Evolutionary conservation across 768 basidiomycete genomes (phyloP), one percentile per base, ranked within the genome.

Genomic region (Naganishia antarctica): DNA sequence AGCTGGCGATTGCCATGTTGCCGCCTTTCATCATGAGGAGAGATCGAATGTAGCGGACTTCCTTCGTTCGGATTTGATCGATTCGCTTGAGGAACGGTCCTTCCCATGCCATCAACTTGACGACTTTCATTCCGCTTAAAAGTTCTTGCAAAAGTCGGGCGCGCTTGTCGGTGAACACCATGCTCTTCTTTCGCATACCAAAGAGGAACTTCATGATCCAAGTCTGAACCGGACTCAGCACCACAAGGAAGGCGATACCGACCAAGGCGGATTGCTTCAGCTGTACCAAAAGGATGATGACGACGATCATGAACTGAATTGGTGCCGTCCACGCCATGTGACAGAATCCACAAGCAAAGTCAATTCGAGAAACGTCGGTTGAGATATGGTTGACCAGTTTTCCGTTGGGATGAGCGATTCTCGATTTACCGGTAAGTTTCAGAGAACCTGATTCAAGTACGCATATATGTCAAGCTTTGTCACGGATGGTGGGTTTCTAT

Each of bases 91-190:
- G 81, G 76, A 90, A 93, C 0, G 92, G 89, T 9, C 62, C 70
- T 71, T 91, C 90, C 90, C 90, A 92, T 5, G 88, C 86, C 76
- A 93, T 93, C 75, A 87, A 86, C 76, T 96, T 96, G 82, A 96
- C 88, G 66, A 94, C 83, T 68, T 89, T 87, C 84, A 96, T 92
- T 0, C 89, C 89, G 15, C 86, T 85, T 0, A 96, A 78, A 1
- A 98, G 81, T 73, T 98, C 93, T 74, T 93, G 91, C 12, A 96
- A 82, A 4, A 92, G 78, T 72, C 90, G 91, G 15, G 88, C 88
- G 11, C 93, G 84, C 73, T 88, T 89, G 73, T 98, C 93, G 5
- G 81, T 96, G 88, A 88, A 94, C 0, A 77, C 75, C 89, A 93
- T 92, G 58, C 85, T 84, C 73, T 86, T 87, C 64, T 81, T 80